Evolutionary conservation across 73 alveolate species (phyloP).

Genomic region (Uronychia binucleata): DNA sequence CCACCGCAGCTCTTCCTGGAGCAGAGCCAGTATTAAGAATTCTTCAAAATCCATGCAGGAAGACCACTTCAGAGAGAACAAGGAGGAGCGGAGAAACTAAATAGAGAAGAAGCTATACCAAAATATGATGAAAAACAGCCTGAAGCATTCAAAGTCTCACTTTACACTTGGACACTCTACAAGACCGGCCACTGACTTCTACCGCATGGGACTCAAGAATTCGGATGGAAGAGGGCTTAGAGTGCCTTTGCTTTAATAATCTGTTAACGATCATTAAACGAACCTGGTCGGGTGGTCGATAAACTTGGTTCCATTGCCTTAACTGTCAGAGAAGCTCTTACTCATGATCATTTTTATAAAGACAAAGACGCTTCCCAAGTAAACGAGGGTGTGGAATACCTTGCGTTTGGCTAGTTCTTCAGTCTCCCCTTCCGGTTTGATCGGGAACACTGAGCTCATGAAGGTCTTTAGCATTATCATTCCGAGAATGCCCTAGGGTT

Average conservation of each 20-base stretch:
- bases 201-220: neutral
- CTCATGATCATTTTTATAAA: constrained; percentile 1
- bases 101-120: neutral
- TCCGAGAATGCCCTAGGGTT: neutral
- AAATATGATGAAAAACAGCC: neutral
- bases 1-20: no score
- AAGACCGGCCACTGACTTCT: neutral
- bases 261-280: constrained; percentile 11
- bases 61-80: no score
- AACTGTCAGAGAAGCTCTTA: neutral
- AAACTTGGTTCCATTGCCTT: constrained; percentile 42
- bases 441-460: neutral
- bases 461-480: neutral
- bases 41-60: no score
- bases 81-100: no score
- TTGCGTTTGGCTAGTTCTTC: neutral
- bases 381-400: neutral
- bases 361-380: neutral
- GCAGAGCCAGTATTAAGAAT: no score
- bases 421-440: neutral
- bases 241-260: neutral
- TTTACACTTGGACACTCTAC: neutral
- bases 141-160: neutral
- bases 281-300: constrained; percentile 20
- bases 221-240: neutral